Conservation (phyloP, 371 early-diverging fungal genomes). For the Zychaea mexicana region DNA sequence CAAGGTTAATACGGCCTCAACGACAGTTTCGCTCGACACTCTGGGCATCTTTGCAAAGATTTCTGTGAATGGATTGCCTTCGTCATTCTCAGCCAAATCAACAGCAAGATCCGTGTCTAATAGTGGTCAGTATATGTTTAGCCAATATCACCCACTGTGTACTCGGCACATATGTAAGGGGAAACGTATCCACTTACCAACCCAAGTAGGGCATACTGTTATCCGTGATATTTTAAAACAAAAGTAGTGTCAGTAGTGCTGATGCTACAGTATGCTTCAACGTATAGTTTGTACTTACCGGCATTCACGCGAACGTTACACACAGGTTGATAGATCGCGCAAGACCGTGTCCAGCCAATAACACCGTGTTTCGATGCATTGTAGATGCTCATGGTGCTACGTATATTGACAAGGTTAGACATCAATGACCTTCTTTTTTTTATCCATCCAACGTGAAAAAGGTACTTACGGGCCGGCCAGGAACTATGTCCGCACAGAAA, state of each 20-base stretch:
- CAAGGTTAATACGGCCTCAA: constrained; percentile 53
- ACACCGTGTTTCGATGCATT: constrained; percentile 25
- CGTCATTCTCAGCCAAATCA: background rate
- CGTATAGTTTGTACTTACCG: constrained; percentile 3
- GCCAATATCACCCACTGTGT: background rate
- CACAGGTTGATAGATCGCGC: constrained; percentile 17
- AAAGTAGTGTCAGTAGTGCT: background rate
- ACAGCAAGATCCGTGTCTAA: background rate
- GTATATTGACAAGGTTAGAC: too few species aligned
- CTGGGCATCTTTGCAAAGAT: constrained; percentile 16
- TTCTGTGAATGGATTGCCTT: background rate
- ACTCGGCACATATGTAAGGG: background rate
- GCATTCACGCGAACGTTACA: constrained; percentile 43
- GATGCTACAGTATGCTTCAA: too few species aligned
- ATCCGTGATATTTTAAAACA: background rate
- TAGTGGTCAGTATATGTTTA: background rate
- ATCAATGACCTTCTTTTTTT: too few species aligned
- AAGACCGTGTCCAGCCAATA: constrained; percentile 23
- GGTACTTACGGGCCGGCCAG: background rate
- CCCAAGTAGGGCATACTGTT: constrained; percentile 26
- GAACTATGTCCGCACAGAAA: background rate
- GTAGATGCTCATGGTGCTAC: constrained; percentile 15
- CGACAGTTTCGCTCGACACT: constrained; percentile 46
- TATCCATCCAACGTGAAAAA: too few species aligned
- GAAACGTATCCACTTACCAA: constrained; percentile 10